Percentiles rank a stretch among this genome's conserved stretches.
phyloP scores from a whole-genome alignment of 2,329 filamentous ascomycete genomes.

The Calonectria naviculata region DNA sequence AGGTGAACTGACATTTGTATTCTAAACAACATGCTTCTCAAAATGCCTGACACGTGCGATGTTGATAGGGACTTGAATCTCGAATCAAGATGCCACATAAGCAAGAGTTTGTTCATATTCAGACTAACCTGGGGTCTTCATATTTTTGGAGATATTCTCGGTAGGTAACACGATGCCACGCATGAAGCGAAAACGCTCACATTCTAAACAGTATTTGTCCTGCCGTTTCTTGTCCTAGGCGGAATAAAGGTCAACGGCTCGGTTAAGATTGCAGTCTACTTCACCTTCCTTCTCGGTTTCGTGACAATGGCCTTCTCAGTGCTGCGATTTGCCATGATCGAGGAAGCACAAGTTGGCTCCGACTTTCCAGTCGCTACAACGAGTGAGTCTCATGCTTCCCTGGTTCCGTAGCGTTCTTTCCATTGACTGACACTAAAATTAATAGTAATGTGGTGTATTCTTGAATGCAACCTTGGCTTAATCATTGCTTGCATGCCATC shows the following conservation, averaged over 20 bases:
- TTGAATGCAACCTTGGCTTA: background rate
- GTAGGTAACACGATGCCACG: background rate
- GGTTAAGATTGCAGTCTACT: constrained; percentile 28
- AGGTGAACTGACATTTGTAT: too few species aligned
- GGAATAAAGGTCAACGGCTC: constrained; percentile 24
- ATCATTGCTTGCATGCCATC: background rate
- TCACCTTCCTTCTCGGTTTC: constrained; percentile 28
- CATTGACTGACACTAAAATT: too few species aligned
- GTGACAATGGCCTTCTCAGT: constrained; percentile 31
- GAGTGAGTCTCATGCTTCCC: constrained; percentile 2
- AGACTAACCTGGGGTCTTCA: background rate
- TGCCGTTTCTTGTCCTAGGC: background rate
- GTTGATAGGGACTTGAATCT: background rate
- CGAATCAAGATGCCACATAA: background rate
- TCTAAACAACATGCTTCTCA: background rate
- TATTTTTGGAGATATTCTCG: background rate
- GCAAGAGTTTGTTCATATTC: background rate
- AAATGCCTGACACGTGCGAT: background rate
- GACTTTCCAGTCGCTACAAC: constrained; percentile 29
- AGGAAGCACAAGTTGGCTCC: constrained; percentile 4
- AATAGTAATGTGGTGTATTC: background rate
- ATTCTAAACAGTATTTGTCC: constrained; percentile 10
- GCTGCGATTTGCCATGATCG: constrained; percentile 27
- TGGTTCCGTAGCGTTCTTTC: too few species aligned
- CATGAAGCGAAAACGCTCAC: too few species aligned